These are phyloP conservation scores for Candida anutae DNA, from an alignment of 1,139 yeast species.

Conservation along the genomic window DNA sequence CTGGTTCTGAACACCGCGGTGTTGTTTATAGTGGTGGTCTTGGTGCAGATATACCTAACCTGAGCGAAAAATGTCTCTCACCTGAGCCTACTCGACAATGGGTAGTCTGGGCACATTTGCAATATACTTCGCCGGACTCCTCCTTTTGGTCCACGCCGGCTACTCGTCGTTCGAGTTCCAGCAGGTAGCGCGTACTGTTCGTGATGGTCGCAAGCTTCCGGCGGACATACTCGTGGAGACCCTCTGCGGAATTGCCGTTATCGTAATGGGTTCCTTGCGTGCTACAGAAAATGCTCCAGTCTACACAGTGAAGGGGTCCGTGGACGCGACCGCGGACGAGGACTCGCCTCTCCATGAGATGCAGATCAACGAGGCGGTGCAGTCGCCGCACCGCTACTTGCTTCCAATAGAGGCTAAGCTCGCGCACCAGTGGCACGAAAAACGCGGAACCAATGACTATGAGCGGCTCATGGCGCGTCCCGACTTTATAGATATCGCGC, in stretches of 20 bases:
- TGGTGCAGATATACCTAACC: too few species aligned
- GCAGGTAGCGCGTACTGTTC: conserved; percentile 22
- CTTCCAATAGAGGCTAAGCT: conserved; percentile 40
- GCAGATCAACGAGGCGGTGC: conserved; percentile 13
- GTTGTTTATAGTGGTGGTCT: too few species aligned
- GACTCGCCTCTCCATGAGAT: conserved; percentile 11
- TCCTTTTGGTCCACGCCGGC: conserved; percentile 37
- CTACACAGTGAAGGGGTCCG: conserved; percentile 7
- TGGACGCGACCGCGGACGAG: conserved; percentile 1
- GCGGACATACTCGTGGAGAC: conserved; percentile 37
- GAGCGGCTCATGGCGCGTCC: conserved; percentile 36
- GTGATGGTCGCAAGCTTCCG: conserved; percentile 14
- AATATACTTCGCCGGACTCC: conserved; percentile 17
- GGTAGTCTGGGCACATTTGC: conserved; percentile 1
- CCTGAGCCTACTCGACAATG: too few species aligned
- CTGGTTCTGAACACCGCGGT: too few species aligned
- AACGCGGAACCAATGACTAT: conserved; percentile 36
- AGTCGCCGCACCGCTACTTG: conserved; percentile 18
- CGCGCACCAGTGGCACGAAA: conserved; percentile 38
- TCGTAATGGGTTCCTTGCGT: conserved; percentile 28
- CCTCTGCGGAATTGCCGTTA: conserved; percentile 28
- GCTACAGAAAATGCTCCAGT: conserved; percentile 17
- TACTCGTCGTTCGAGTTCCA: conserved; percentile 47
- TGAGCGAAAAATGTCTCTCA: too few species aligned
- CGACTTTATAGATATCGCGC: conserved; percentile 36